These are phyloP conservation scores for Buddleja alternifolia DNA, from an alignment of 257 asterid genomes.

Conservation along the genomic window DNA sequence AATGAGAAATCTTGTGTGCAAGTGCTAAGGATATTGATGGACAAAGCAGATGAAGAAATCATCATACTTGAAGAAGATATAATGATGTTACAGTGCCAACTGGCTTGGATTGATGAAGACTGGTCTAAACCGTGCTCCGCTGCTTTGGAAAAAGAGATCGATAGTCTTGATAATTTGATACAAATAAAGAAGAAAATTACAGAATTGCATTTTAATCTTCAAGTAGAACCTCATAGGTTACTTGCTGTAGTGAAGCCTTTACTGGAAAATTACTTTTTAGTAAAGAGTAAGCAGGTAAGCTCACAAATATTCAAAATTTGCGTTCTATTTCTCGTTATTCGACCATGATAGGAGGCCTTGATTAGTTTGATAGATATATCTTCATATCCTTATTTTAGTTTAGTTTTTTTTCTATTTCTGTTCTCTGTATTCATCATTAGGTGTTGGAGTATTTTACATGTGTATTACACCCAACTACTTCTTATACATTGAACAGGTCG, in stretches of 20 bases:
- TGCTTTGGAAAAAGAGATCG: slow-evolving; percentile 43
- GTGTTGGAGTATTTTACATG: slow-evolving; percentile 6
- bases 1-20: slow-evolving; percentile 53
- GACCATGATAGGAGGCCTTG: slow-evolving; percentile 15
- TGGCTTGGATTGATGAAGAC: slow-evolving; percentile 44
- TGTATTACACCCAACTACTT: slow-evolving; percentile 10
- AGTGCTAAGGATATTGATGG: slow-evolving; percentile 50
- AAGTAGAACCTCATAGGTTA: slow-evolving; percentile 31
- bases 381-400: no score
- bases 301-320: slow-evolving; percentile 10
- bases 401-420: no score
- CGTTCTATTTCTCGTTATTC: no score
- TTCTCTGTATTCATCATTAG: background rate
- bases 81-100: slow-evolving; percentile 48
- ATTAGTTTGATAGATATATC: background rate
- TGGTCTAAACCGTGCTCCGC: slow-evolving; percentile 45
- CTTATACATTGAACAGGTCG: slow-evolving; percentile 33
- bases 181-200: slow-evolving; percentile 29
- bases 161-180: slow-evolving; percentile 34
- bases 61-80: slow-evolving; percentile 54
- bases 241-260: slow-evolving; percentile 42
- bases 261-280: slow-evolving; percentile 35
- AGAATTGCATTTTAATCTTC: no score
- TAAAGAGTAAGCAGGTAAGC: slow-evolving; percentile 44
- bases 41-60: slow-evolving; percentile 56